Percentiles rank a stretch among this genome's conserved stretches.
phyloP scores from a whole-genome alignment of 2,329 filamentous ascomycete genomes.

The Arthrobotrys iridis region DNA sequence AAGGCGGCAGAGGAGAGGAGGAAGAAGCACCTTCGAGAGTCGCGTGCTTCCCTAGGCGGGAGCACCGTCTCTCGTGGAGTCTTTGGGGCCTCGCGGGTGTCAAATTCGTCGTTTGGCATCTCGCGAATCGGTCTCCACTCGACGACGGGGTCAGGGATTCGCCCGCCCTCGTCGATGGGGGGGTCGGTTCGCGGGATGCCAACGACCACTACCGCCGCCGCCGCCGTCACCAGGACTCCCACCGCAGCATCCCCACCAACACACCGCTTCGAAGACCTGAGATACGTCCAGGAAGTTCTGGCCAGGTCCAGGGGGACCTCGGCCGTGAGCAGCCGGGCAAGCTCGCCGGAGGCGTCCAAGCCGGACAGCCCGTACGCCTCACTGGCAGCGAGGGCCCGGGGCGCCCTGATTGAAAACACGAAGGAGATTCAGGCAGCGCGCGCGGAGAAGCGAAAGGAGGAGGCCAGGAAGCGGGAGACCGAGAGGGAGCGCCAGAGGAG shows the following conservation, averaged over 20 bases:
- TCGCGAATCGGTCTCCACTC: conserved; percentile 51
- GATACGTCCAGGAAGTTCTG: conserved; percentile 45
- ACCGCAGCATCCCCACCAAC: background rate
- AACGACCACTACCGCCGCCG: background rate
- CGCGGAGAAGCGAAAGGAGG: conserved; percentile 26
- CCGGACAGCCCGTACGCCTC: conserved; percentile 27
- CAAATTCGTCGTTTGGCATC: conserved; percentile 45
- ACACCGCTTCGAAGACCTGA: conserved; percentile 29
- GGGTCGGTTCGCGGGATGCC: conserved; percentile 10
- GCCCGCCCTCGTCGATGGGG: conserved; percentile 20
- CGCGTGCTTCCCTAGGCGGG: conserved; percentile 38
- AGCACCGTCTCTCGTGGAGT: conserved; percentile 21
- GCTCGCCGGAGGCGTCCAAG: conserved; percentile 25
- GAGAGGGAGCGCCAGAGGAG: conserved; percentile 30
- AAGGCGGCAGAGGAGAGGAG: conserved; percentile 36
- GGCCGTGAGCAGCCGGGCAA: conserved; percentile 37
- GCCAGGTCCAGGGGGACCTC: conserved; percentile 31
- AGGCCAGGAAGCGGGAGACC: conserved; percentile 34
- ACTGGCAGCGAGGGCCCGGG: conserved; percentile 30
- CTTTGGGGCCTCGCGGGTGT: conserved; percentile 32
- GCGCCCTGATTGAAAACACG: conserved; percentile 34
- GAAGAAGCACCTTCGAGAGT: conserved; percentile 18
- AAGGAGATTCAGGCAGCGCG: conserved; percentile 36
- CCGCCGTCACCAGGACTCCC: background rate
- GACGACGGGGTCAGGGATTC: conserved; percentile 34